Percentiles rank a stretch among this genome's conserved stretches.
Evolutionary conservation across 805 yeast genomes (phyloP).

Genomic region (Barnettozyma pratensis): DNA sequence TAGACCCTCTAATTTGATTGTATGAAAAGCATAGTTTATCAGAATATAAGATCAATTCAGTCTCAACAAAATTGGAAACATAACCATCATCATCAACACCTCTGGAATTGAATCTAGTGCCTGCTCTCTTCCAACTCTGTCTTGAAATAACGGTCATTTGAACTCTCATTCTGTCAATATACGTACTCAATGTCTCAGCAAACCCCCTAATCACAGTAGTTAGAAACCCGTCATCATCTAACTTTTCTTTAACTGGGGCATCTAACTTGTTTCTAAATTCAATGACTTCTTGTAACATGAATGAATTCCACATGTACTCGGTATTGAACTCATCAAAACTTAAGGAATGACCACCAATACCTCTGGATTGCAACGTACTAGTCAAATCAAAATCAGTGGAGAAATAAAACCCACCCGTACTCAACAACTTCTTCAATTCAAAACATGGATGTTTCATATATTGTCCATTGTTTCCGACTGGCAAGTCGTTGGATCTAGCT

Average conservation of each 20-base stretch:
- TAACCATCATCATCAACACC: slow-evolving; percentile 94
- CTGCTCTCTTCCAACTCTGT: slow-evolving; percentile 97
- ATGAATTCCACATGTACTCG: slow-evolving; percentile 96
- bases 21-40: slow-evolving; percentile 60
- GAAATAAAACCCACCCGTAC: slow-evolving; percentile 88
- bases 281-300: slow-evolving; percentile 79
- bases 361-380: slow-evolving; percentile 75
- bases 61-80: slow-evolving; percentile 94
- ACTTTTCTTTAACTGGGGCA: slow-evolving; percentile 45
- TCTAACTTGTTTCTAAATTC: slow-evolving; percentile 70
- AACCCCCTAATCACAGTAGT: slow-evolving; percentile 95
- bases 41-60: slow-evolving; percentile 72
- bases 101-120: slow-evolving; percentile 90
- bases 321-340: slow-evolving; percentile 61
- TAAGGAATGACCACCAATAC: slow-evolving; percentile 42
- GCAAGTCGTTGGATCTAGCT: slow-evolving; percentile 6
- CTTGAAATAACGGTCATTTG: slow-evolving; percentile 78
- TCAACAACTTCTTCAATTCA: slow-evolving; percentile 68
- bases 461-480: slow-evolving; percentile 9
- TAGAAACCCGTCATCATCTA: slow-evolving; percentile 76
- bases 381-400: slow-evolving; percentile 92
- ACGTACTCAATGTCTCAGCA: slow-evolving; percentile 66
- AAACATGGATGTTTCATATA: slow-evolving; percentile 59
- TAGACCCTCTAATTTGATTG: slow-evolving; percentile 90
- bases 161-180: slow-evolving; percentile 33